phyloP scores from a whole-genome alignment of 371 early-diverging fungal species.

The Mortierella sp. region DNA sequence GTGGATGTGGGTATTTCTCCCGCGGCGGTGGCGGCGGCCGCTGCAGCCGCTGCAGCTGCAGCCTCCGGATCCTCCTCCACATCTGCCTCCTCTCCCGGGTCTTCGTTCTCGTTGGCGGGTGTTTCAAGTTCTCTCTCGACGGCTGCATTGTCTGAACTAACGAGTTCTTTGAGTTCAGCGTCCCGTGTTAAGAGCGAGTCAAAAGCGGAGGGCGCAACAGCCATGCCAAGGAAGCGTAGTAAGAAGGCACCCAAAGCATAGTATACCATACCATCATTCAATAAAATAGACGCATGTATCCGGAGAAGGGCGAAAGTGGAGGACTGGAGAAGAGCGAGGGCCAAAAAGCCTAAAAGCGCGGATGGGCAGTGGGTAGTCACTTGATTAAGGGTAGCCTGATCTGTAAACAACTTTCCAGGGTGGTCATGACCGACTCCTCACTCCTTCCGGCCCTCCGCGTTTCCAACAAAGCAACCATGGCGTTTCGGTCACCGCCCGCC shows the following conservation, averaged over 20 bases:
- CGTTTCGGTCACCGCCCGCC: slow-evolving; percentile 46
- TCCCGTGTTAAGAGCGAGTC: neutral
- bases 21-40: too few species aligned
- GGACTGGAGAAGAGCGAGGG: too few species aligned
- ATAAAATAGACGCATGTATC: slow-evolving; percentile 14
- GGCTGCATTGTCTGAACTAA: neutral
- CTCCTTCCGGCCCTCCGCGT: neutral
- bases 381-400: too few species aligned
- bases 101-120: neutral
- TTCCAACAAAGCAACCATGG: slow-evolving; percentile 14
- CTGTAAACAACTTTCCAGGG: neutral
- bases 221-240: slow-evolving; percentile 22
- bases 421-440: neutral
- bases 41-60: too few species aligned
- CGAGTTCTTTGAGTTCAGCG: slow-evolving; percentile 5
- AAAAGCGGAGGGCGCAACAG: slow-evolving; percentile 6
- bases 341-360: too few species aligned
- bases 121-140: neutral
- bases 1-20: slow-evolving; percentile 34
- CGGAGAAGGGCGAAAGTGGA: too few species aligned
- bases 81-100: neutral
- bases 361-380: too few species aligned
- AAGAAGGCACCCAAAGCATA: slow-evolving; percentile 28
- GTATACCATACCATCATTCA: slow-evolving; percentile 14
- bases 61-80: too few species aligned